Evolutionary conservation across 805 yeast genomes (phyloP), one percentile per base, ranked within the genome.

Genomic region (Cyberlindnera maclurae): DNA sequence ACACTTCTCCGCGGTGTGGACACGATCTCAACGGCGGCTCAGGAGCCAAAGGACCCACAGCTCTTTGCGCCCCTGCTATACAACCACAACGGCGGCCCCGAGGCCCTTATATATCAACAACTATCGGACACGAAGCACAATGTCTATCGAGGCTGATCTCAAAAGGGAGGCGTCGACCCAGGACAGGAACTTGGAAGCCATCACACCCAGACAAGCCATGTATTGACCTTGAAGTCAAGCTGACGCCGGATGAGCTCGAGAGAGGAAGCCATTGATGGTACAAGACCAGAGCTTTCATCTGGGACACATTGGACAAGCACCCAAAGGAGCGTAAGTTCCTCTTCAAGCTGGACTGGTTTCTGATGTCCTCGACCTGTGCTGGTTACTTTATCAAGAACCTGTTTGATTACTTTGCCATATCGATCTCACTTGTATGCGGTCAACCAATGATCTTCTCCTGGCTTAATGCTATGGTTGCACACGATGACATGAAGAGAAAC

Each of bases 391-490:
- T 67, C 45, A 70, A 70, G 51, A 65, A 72, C 40, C 73, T 76
- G 73, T 54, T 69, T 13, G 59, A 68, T 15, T 76, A 71, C 50
- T 73, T 65, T 43, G 45, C 72, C 34, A 54, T 68, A 4, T 75
- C 75, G 3, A 53, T 68, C 12, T 76, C 77, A 8, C 59, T 70
- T 0, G 50, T 70, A 4, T 69, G 68, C 68, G 79, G 76, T 3
- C 79, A 71, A 57, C 78, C 79, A 4, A 67, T 69, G 44, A 68
- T 74, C 12, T 74, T 66, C 40, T 61, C 76, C 4, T 75, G 80
- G 80, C 65, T 73, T 29, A 75, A 75, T 46, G 59, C 73, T 27
- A 48, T 68, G 17, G 51, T 75, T 20, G 59, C 61, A 26, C 39
- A 46, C 22, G 57, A 57, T 34, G 60, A 57, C 39, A 44, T 49